Percentiles rank a stretch among this genome's conserved stretches.
phyloP scores from a whole-genome alignment of 176 grass and related monocot genomes.

The Musa troglodytarum region DNA sequence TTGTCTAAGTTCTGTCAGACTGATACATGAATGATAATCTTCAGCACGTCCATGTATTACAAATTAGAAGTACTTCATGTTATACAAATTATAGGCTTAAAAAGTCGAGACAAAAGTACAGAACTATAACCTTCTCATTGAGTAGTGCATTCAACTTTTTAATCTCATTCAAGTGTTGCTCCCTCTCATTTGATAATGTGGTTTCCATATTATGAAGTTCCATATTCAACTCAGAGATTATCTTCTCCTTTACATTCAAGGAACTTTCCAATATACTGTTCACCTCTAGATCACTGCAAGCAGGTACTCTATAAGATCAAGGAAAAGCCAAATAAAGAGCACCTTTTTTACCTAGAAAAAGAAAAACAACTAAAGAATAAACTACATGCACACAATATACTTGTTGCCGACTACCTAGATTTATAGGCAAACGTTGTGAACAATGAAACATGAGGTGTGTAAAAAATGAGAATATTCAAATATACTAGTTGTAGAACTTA shows the following conservation, averaged over 20 bases:
- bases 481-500: neutral
- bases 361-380: conserved; percentile 2
- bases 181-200: conserved; percentile 75
- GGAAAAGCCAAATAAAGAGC: conserved; percentile 10
- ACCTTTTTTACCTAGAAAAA: neutral
- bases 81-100: neutral
- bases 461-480: neutral
- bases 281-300: conserved; percentile 80
- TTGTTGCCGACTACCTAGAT: neutral
- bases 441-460: neutral
- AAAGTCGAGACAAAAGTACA: neutral
- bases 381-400: neutral
- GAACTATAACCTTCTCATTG: conserved; percentile 64
- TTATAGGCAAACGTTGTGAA: neutral
- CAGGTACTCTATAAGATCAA: conserved; percentile 9
- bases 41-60: neutral
- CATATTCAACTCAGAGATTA: conserved; percentile 94
- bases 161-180: conserved; percentile 74
- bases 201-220: conserved; percentile 87
- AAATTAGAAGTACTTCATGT: neutral
- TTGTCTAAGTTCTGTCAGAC: neutral
- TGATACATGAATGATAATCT: neutral
- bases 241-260: conserved; percentile 98
- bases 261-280: conserved; percentile 90
- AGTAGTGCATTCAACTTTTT: conserved; percentile 87